phyloP scores from a whole-genome alignment of 768 basidiomycete genomes.

The Trametes cubensis region DNA sequence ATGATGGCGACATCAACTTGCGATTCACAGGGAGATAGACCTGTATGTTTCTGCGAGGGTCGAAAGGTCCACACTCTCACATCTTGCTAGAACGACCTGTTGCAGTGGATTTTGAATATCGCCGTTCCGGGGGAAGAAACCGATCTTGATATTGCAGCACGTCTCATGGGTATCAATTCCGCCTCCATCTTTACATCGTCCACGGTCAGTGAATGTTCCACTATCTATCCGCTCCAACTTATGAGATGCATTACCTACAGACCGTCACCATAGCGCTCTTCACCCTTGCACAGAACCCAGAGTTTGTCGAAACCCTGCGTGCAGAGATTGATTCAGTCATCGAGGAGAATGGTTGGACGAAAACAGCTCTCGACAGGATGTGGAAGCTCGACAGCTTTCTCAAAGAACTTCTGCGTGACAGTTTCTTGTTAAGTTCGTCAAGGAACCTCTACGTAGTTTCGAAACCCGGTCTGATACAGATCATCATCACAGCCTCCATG shows the following conservation, averaged over 20 bases:
- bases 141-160: constrained; percentile 24
- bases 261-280: constrained; percentile 39
- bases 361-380: constrained; percentile 44
- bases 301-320: constrained; percentile 40
- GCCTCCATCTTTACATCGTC: constrained; percentile 22
- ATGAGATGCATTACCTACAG: constrained; percentile 18
- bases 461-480: too few relatives aligned
- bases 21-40: constrained; percentile 32
- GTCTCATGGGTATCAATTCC: constrained; percentile 34
- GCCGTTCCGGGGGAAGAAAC: constrained; percentile 22
- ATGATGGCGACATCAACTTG: constrained; percentile 31
- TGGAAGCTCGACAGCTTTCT: constrained; percentile 49
- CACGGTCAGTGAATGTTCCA: neutral
- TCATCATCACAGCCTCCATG: constrained; percentile 28
- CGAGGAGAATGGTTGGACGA: constrained; percentile 31
- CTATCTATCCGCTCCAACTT: too few relatives aligned
- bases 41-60: constrained; percentile 31
- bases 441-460: too few relatives aligned
- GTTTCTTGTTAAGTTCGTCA: constrained; percentile 28
- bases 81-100: constrained; percentile 27
- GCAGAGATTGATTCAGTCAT: constrained; percentile 46
- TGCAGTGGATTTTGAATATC: constrained; percentile 37
- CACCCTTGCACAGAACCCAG: constrained; percentile 39
- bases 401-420: constrained; percentile 43
- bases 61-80: constrained; percentile 21